These are phyloP conservation scores for Hyphochytrium catenoides DNA, from an alignment of 352 stramenopile species.

Conservation along the genomic window DNA sequence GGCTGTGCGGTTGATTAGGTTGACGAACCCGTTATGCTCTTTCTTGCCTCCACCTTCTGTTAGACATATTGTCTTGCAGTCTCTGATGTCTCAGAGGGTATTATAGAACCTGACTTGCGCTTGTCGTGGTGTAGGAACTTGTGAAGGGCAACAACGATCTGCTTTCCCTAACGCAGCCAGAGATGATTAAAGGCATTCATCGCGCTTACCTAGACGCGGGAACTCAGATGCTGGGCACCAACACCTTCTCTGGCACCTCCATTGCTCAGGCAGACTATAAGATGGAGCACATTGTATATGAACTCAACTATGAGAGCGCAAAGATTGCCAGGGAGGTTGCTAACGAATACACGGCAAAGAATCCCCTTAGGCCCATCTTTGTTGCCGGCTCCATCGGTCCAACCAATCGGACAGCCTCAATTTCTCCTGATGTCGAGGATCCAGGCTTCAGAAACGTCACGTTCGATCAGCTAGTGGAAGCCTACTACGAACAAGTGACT, in stretches of 20 bases:
- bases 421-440: constrained; percentile 86
- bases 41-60: too few species aligned
- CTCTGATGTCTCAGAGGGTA: too few species aligned
- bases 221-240: constrained; percentile 85
- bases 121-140: constrained; percentile 34
- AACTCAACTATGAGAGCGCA: constrained; percentile 83
- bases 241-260: constrained; percentile 87
- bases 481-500: constrained; percentile 85
- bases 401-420: constrained; percentile 84
- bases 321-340: constrained; percentile 68
- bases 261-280: constrained; percentile 91
- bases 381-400: constrained; percentile 84
- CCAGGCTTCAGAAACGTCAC: constrained; percentile 77
- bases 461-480: constrained; percentile 87
- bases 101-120: too few species aligned
- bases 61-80: too few species aligned
- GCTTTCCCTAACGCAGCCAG: constrained; percentile 76
- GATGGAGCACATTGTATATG: constrained; percentile 83
- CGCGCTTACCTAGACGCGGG: constrained; percentile 76
- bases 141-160: constrained; percentile 96
- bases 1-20: too few species aligned
- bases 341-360: constrained; percentile 71
- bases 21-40: too few species aligned
- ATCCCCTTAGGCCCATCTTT: constrained; percentile 79
- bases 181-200: constrained; percentile 88